A percentile compares a stretch with the other conserved stretches of the same genome.
These are phyloP conservation scores for Aspergillus phoenicis DNA, from an alignment of 2,329 filamentous ascomycete species.

Conservation along the genomic window DNA sequence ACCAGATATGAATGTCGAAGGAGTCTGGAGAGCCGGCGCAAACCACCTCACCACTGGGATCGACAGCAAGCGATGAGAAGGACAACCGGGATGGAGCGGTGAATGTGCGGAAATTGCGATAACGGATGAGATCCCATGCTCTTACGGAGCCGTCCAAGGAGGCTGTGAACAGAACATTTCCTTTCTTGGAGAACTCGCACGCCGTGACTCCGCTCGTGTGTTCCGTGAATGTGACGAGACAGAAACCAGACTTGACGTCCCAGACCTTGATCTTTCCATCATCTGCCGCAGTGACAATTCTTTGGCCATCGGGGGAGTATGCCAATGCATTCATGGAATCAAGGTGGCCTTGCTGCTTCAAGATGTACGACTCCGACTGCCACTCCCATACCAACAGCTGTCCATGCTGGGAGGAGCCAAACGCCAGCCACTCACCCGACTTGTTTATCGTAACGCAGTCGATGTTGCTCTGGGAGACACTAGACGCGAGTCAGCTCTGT, in stretches of 20 bases:
- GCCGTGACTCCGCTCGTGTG: constrained; percentile 90
- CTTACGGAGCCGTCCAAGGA: constrained; percentile 92
- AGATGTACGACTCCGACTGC: constrained; percentile 97
- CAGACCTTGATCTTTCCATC: constrained; percentile 99
- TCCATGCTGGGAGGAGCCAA: constrained; percentile 91
- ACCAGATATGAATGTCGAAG: constrained; percentile 98
- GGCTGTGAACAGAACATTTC: constrained; percentile 92
- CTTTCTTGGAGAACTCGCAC: constrained; percentile 91
- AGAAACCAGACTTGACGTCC: constrained; percentile 96
- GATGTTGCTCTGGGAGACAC: constrained; percentile 95
- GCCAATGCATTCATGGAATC: constrained; percentile 92
- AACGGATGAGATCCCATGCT: constrained; percentile 94
- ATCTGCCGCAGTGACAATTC: constrained; percentile 89
- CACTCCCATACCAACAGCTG: constrained; percentile 99
- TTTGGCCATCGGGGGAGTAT: constrained; percentile 91
- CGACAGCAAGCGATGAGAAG: constrained; percentile 93
- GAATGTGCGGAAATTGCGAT: constrained; percentile 96
- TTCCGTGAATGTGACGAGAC: constrained; percentile 96
- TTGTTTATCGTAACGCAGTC: constrained; percentile 94
- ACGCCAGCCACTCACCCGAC: constrained; percentile 94
- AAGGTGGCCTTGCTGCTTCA: constrained; percentile 97
- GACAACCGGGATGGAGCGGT: constrained; percentile 88
- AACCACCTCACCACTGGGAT: constrained; percentile 93
- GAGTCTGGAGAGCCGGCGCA: constrained; percentile 94
- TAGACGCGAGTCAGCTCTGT: constrained; percentile 46